Percentiles rank a stretch among this genome's conserved stretches.
phyloP scores from a whole-genome alignment of 2,329 filamentous ascomycete species.

The Aureobasidium sp. region DNA sequence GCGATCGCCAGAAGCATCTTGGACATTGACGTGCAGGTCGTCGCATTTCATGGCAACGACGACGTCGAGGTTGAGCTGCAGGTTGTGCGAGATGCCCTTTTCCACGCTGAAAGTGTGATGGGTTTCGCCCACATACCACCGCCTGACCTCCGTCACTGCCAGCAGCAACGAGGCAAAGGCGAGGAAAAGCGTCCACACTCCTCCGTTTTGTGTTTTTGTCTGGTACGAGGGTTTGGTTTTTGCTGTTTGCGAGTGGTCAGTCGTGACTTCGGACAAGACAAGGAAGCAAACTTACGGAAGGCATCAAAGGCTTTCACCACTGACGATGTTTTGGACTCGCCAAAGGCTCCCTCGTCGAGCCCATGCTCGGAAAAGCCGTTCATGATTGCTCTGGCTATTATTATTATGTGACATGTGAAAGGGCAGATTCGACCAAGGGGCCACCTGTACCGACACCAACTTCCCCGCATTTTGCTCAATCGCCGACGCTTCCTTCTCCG shows the following conservation, averaged over 20 bases:
- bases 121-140: constrained; percentile 80
- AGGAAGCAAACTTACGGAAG: constrained; percentile 61
- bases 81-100: constrained; percentile 74
- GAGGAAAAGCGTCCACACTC: constrained; percentile 88
- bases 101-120: constrained; percentile 90
- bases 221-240: constrained; percentile 95
- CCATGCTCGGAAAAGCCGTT: constrained; percentile 67
- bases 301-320: constrained; percentile 84
- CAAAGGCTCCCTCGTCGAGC: constrained; percentile 74
- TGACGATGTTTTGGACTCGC: constrained; percentile 55
- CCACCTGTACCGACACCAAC: constrained; percentile 10
- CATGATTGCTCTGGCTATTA: constrained; percentile 50
- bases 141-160: constrained; percentile 66
- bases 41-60: constrained; percentile 82
- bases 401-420: constrained; percentile 11
- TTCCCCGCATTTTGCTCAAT: too few species aligned
- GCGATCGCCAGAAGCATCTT: constrained; percentile 87
- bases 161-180: constrained; percentile 67
- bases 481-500: too few species aligned
- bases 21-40: constrained; percentile 91
- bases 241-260: constrained; percentile 47
- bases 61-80: constrained; percentile 95
- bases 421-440: not conserved
- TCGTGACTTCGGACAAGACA: not conserved
- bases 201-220: constrained; percentile 73